Conservation (phyloP, 495 filamentous ascomycete species). For the Neurospora terricola region DNA sequence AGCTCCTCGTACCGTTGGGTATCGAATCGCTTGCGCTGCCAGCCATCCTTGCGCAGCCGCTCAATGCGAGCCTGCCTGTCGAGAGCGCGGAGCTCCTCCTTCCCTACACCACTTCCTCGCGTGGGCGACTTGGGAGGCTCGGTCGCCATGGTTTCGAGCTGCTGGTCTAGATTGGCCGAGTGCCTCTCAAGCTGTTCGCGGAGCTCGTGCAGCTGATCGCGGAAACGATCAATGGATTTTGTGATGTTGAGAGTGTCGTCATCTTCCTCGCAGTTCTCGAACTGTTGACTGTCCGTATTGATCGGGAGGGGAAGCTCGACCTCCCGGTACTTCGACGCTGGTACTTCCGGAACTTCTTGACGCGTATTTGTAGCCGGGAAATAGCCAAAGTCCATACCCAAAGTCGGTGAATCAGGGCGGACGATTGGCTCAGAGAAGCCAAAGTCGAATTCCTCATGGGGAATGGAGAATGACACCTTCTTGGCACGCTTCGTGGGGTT, state of each 20-base stretch:
- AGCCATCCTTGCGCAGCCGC: conserved; percentile 33
- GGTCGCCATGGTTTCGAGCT: conserved; percentile 14
- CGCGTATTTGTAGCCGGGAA: conserved; percentile 12
- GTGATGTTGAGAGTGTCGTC: conserved; percentile 26
- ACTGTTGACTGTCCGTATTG: conserved; percentile 8
- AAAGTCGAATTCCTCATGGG: conserved; percentile 25
- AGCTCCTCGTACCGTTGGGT: conserved; percentile 35
- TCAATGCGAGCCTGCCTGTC: conserved; percentile 35
- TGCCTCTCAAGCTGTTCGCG: conserved; percentile 31
- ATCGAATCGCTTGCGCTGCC: conserved; percentile 43
- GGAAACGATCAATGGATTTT: conserved; percentile 33
- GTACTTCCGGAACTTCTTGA: conserved; percentile 13
- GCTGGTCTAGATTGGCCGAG: conserved; percentile 25
- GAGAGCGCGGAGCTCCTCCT: conserved; percentile 18
- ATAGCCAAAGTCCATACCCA: conserved; percentile 32
- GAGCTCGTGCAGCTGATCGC: conserved; percentile 30
- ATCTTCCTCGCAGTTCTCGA: conserved; percentile 6
- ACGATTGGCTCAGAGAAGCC: conserved; percentile 29
- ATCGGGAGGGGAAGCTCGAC: conserved; percentile 16
- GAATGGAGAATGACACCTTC: conserved; percentile 43
- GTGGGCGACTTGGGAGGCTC: conserved; percentile 2
- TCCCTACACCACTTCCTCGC: conserved; percentile 1
- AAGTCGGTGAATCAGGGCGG: conserved; percentile 37
- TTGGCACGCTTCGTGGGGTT: conserved; percentile 29
- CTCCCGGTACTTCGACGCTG: conserved; percentile 13